Conservation (phyloP, 2,329 filamentous ascomycete species). For the Nemania serpens region DNA sequence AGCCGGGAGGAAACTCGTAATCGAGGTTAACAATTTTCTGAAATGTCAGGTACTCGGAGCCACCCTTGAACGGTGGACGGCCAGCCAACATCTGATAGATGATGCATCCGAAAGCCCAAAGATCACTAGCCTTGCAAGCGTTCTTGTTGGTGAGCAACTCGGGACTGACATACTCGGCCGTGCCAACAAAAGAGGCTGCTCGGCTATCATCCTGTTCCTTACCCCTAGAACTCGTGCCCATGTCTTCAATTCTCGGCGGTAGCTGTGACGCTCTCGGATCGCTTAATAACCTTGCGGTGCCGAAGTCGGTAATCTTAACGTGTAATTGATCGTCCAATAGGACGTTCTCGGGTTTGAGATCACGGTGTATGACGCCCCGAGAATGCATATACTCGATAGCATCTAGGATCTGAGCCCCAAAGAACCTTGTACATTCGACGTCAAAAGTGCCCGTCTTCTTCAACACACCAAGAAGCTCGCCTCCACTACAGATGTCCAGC, state of each 20-base stretch:
- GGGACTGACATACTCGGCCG: constrained; percentile 96
- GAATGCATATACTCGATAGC: constrained; percentile 98
- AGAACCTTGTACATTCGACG: constrained; percentile 91
- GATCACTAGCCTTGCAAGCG: constrained; percentile 94
- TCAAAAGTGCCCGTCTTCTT: constrained; percentile 97
- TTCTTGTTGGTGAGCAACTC: constrained; percentile 97
- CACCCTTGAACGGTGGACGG: constrained; percentile 94
- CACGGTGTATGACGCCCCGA: constrained; percentile 92
- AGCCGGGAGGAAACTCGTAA: constrained; percentile 89
- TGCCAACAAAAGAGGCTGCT: constrained; percentile 94
- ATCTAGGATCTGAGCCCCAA: constrained; percentile 93
- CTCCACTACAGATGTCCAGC: constrained; percentile 87
- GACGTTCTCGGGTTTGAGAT: constrained; percentile 96
- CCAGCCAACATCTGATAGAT: constrained; percentile 95
- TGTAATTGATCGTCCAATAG: constrained; percentile 95
- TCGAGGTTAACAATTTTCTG: constrained; percentile 96
- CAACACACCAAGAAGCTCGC: constrained; percentile 87
- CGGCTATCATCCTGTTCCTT: constrained; percentile 65
- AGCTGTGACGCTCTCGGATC: constrained; percentile 55
- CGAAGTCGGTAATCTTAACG: constrained; percentile 98
- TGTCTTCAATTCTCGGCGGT: constrained; percentile 43
- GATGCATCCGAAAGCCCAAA: constrained; percentile 99
- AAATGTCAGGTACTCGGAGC: constrained; percentile 95
- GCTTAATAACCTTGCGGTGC: constrained; percentile 91
- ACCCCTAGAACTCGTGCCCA: constrained; percentile 45